Base-by-base conservation (phyloP, 2,329 filamentous ascomycete species). In the Neopestalotiopsis rosae region DNA sequence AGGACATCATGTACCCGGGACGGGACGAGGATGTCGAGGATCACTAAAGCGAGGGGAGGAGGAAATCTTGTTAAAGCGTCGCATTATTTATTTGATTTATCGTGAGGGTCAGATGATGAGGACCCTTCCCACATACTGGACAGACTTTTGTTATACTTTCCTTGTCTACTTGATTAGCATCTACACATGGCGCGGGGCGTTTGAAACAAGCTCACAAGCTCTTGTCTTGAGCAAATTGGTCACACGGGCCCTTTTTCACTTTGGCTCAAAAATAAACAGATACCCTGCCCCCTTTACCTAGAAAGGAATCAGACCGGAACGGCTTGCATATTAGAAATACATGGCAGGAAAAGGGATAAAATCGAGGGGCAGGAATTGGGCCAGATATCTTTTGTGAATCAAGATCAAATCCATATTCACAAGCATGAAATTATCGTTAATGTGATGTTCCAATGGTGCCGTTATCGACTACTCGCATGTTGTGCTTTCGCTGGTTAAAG, bases 1-100 rank as follows among this genome's bases (percentile, higher is more conserved):
- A 86, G 72, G 86, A 88, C 49, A 88, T 88, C 67, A 85, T 88
- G 83, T 86, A 87, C 69, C 85, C 86, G 0, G 86, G 85, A 20
- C 79, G 84, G 57, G 86, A 88, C 67, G 86, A 88, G 75, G 86
- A 88, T 70, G 81, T 86, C 14, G 79, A 85, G 62, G 84, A 87
- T 69, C 82, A 85, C 68, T 83, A 72, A 74, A 67, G n/a, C 24
- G 34, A n/a, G n/a, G 24, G 24, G 24, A 28, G 24, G 24, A 28
- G 24, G 24, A 28, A 28, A 4, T 28, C 24, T 28, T 4, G 24
- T 38, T 38, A 9, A 38, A 38, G 34, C 34, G 34, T 38, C 10
- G 34, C 34, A 38, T 38, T 7, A 7, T 38, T 38, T 10, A 7
- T 38, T 38, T 38, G 34, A 38, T 38, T 38, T 38, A 38, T 10